Evolutionary conservation across 2,329 filamentous ascomycete genomes (phyloP).

Genomic region (Nannizziopsis arthrosporioides): DNA sequence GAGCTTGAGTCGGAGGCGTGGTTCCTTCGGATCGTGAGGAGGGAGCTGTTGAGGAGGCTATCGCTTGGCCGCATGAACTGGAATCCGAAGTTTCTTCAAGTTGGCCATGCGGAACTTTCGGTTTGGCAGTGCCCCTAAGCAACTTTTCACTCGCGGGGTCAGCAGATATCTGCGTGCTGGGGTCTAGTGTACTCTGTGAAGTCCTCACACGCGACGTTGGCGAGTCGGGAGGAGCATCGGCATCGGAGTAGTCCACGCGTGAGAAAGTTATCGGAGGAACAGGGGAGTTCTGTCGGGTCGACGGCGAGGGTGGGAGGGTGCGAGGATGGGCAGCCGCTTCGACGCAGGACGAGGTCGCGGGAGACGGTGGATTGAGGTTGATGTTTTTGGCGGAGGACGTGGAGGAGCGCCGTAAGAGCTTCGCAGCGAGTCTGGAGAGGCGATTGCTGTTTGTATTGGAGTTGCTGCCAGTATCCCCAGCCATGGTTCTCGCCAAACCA

Average conservation of each 20-base stretch:
- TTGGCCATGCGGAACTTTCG: neutral
- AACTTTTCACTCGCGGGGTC: neutral
- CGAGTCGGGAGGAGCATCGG: neutral
- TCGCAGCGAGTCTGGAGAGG: constrained; percentile 28
- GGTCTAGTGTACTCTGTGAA: constrained; percentile 3
- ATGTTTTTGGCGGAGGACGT: constrained; percentile 17
- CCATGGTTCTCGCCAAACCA: constrained; percentile 8
- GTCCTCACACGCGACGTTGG: neutral
- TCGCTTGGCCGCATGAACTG: neutral
- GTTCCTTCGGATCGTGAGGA: neutral
- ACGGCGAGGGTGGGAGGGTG: neutral
- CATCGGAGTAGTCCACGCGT: neutral
- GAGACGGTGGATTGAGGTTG: constrained; percentile 9
- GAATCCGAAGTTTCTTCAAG: neutral
- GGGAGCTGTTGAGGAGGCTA: neutral
- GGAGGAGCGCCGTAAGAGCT: constrained; percentile 30
- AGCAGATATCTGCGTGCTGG: neutral
- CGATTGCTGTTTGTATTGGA: constrained; percentile 17
- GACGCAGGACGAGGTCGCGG: constrained; percentile 6
- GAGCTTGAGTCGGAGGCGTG: neutral
- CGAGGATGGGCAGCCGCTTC: constrained; percentile 4
- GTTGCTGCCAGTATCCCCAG: constrained; percentile 12
- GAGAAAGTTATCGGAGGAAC: neutral
- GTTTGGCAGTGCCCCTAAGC: neutral
- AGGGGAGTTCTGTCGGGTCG: neutral